phyloP scores from a whole-genome alignment of 108 stramenopile genomes.

The Skeletonema grethae region DNA sequence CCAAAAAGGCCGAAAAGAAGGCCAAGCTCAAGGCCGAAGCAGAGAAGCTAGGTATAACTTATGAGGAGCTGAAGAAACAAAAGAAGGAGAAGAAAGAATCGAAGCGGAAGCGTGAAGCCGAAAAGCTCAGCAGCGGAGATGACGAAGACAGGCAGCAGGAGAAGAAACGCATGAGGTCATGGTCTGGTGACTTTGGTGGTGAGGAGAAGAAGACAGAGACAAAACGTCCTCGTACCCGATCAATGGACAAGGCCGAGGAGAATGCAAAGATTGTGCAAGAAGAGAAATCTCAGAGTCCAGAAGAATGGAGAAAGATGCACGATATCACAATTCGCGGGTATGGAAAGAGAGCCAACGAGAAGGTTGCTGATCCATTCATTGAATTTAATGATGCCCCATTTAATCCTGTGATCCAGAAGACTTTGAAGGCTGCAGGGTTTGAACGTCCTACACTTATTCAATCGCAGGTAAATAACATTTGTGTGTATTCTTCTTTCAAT shows the following conservation, averaged over 20 bases:
- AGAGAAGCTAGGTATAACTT: slow-evolving; percentile 67
- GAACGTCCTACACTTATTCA: slow-evolving; percentile 84
- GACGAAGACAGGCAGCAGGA: slow-evolving; percentile 67
- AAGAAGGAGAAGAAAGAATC: slow-evolving; percentile 55
- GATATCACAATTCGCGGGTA: slow-evolving; percentile 73
- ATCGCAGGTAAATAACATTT: slow-evolving; percentile 59
- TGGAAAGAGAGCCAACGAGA: slow-evolving; percentile 35
- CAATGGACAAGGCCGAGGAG: slow-evolving; percentile 86
- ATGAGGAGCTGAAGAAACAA: slow-evolving; percentile 66
- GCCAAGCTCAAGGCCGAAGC: slow-evolving; percentile 76
- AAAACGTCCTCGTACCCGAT: slow-evolving; percentile 69
- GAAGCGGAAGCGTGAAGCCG: slow-evolving; percentile 53
- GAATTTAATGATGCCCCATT: slow-evolving; percentile 85
- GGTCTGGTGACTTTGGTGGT: slow-evolving; percentile 63
- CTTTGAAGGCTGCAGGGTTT: slow-evolving; percentile 84
- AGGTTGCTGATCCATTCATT: slow-evolving; percentile 68
- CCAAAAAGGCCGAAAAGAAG: slow-evolving; percentile 62
- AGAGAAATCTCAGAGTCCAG: slow-evolving; percentile 56
- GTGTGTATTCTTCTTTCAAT: not conserved
- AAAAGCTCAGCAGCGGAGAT: slow-evolving; percentile 48
- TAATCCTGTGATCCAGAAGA: slow-evolving; percentile 56
- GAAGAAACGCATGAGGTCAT: slow-evolving; percentile 80
- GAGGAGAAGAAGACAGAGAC: slow-evolving; percentile 22
- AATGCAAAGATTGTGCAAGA: slow-evolving; percentile 39
- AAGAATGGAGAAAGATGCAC: slow-evolving; percentile 83